These are phyloP conservation scores for Populus hybrid DNA, from an alignment of 441 rosid genomes.

Conservation along the genomic window DNA sequence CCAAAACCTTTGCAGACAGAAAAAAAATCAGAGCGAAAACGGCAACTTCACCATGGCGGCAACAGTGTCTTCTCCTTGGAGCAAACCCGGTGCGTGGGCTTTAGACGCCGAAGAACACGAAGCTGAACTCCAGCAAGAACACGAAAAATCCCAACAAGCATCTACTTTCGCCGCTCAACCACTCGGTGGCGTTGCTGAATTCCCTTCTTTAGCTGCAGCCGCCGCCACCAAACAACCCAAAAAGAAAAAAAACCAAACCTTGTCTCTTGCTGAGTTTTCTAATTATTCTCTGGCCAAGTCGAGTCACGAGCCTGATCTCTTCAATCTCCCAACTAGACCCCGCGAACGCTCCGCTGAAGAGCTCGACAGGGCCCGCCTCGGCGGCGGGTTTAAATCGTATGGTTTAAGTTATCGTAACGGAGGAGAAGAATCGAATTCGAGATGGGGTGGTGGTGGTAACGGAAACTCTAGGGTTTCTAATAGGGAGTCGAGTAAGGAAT, in stretches of 20 bases:
- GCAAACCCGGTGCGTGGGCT: slow-evolving; percentile 94
- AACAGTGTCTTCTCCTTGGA: slow-evolving; percentile 76
- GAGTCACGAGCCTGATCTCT: slow-evolving; percentile 43
- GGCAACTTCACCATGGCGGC: slow-evolving; percentile 59
- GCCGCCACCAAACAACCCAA: slow-evolving; percentile 53
- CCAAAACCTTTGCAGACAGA: background rate
- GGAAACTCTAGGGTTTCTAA: slow-evolving; percentile 45
- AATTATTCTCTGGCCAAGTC: slow-evolving; percentile 26
- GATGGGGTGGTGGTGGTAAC: slow-evolving; percentile 42
- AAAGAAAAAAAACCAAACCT: slow-evolving; percentile 66
- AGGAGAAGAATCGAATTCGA: slow-evolving; percentile 48
- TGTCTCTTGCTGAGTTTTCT: slow-evolving; percentile 59
- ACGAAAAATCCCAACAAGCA: slow-evolving; percentile 16
- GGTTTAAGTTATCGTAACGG: slow-evolving; percentile 39
- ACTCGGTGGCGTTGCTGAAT: slow-evolving; percentile 35
- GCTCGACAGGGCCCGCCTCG: slow-evolving; percentile 64
- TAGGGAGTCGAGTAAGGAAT: slow-evolving; percentile 44
- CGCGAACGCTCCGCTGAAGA: slow-evolving; percentile 81
- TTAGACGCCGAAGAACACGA: slow-evolving; percentile 80
- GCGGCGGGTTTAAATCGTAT: slow-evolving; percentile 72
- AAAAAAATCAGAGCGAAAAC: background rate
- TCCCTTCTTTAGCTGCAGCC: slow-evolving; percentile 68
- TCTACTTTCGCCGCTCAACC: background rate
- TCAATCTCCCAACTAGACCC: slow-evolving; percentile 75
- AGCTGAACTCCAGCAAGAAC: slow-evolving; percentile 53